Evolutionary conservation across 2,329 filamentous ascomycete species (phyloP), one percentile per base, ranked within the genome.

Genomic region (Penicillium crustosum): DNA sequence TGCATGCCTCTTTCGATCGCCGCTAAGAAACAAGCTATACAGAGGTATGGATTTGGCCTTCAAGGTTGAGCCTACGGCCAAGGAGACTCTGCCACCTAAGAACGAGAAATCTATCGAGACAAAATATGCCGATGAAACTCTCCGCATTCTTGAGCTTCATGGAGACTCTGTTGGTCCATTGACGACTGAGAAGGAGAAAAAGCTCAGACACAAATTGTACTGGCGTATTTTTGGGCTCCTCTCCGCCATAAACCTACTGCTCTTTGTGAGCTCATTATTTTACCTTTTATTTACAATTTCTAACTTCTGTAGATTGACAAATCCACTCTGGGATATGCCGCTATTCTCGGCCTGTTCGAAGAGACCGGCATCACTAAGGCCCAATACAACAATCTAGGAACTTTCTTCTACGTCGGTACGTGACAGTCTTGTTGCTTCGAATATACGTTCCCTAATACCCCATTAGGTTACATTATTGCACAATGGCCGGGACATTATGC

Each of bases 341-440:
- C 77, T 0, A 73, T 79, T 23, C 66, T 79, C 6, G 77, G 76
- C 0, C 57, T 79, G 0, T 77, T 78, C 19, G 73, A 78, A 36
- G 76, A 78, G 48, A 78, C 74, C 0, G 70, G 72, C 3, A 75
- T 78, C 25, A 62, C 55, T 4, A 68, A 74, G 17, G 65, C 70
- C 0, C 62, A 78, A 51, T 78, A 77, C 53, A 77, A 78, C 49
- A 78, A 78, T 43, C 59, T 77, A 2, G 75, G 72, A 58, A 77
- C 75, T 2, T 70, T 79, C 31, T 78, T 78, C 58, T 79, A 78
- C 38, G 73, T 76, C 41, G 76, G 76, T 76, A 62, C 8, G 44
- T 48, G 19, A 35, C 29, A 12, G 4, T 17, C 23, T 17, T 17
- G 12, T 17, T 10, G 2, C 8, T 21, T 5, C 13, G 1, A 23